Base-by-base conservation (phyloP, 2,329 filamentous ascomycete genomes). In the Beauveria brongniartii region DNA sequence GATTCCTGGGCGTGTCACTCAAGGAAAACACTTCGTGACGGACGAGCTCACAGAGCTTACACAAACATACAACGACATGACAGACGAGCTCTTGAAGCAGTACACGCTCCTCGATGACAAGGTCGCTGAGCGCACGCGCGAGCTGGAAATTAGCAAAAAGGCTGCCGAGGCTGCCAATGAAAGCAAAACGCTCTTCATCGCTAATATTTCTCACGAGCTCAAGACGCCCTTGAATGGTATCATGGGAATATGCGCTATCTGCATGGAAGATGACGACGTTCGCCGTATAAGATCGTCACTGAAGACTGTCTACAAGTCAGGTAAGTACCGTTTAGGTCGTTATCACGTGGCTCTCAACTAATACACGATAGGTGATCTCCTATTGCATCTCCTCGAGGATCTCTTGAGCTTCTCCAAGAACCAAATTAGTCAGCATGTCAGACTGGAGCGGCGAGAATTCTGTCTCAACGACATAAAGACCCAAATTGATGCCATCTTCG, bases 191-290 rank as follows among this genome's bases (percentile, higher is more conserved):
- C 80, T 97, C 16, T 99, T 97, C 76, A 95, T 99, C 64, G 94
- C 94, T 22, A 97, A 97, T 68, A 96, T 97, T 56, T 88, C 85
- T 1, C 85, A 87, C 67, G 85, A 97, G 73, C 80, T 97, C 47
- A 95, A 96, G 71, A 99, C 94, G 1, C 94, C 94, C 0, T 80
- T 97, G 62, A 97, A 97, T 69, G 94, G 93, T 16, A 97, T 99
- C 54, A 80, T 99, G 68, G 94, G 94, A 63, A 94, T 97, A 89
- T 92, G 89, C 67, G 89, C 91, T 0, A 89, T 96, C 1, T 94
- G 91, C 73, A 94, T 96, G 91, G 89, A 92, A 65, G 92, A 96
- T 71, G 87, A 92, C 54, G 91, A 96, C 68, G 76, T 92, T 16
- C 73, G 80, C 40, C 85, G 88, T 65, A 85, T 96, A 64, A 92